Conservation (phyloP, 75 land plant genomes). For the Picea glauca region DNA sequence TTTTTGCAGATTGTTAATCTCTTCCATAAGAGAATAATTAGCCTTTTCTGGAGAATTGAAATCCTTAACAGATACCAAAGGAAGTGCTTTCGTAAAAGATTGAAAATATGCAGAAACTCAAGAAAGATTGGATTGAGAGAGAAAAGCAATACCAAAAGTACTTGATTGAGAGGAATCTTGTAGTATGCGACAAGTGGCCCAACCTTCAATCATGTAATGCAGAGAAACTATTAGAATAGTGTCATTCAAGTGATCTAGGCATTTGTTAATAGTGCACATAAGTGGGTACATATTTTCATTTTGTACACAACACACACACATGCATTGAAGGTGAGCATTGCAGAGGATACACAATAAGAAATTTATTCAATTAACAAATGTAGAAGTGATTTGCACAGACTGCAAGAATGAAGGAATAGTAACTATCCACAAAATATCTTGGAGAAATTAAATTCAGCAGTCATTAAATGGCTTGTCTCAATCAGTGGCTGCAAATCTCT, state of each 20-base stretch:
- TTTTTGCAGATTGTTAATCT: not conserved
- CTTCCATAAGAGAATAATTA: not conserved
- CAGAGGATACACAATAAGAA: too few relatives aligned
- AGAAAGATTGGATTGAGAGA: not conserved
- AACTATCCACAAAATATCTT: not conserved
- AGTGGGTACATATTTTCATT: not conserved
- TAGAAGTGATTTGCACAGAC: not conserved
- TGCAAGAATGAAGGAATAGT: not conserved
- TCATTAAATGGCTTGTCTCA: not conserved
- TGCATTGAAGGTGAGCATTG: not conserved
- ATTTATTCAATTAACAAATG: not conserved
- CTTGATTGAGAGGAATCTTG: constrained; percentile 79
- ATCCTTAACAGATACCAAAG: too few relatives aligned
- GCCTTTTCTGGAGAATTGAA: not conserved
- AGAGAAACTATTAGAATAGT: not conserved
- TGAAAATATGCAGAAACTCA: not conserved
- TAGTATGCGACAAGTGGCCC: constrained; percentile 73
- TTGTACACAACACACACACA: not conserved
- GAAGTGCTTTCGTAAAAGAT: too few relatives aligned
- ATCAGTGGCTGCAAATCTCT: not conserved
- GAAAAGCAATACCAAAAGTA: constrained; percentile 68
- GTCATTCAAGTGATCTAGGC: not conserved
- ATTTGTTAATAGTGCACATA: not conserved
- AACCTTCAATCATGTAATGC: constrained; percentile 50
- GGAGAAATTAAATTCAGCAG: not conserved